Evolutionary conservation across 371 early-diverging fungal species (phyloP).

Genomic region (Mucor saturninus): DNA sequence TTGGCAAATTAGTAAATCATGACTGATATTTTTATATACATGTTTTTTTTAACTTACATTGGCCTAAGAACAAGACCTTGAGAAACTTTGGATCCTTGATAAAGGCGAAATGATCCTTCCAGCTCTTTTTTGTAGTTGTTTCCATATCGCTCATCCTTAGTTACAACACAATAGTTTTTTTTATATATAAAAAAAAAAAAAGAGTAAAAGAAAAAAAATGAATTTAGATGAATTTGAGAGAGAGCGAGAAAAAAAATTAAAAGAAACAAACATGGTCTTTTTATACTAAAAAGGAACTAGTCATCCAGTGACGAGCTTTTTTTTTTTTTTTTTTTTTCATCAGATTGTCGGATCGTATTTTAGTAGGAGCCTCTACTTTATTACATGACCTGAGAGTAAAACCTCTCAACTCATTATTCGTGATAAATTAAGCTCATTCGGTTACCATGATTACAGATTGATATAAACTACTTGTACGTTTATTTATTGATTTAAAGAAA

Average conservation of each 20-base stretch:
- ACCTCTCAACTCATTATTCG: no score
- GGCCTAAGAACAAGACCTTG: conserved; percentile 28
- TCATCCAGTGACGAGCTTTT: no score
- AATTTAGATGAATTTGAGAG: not conserved
- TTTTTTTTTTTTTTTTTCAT: not conserved
- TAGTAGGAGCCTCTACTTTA: no score
- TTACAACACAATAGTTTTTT: not conserved
- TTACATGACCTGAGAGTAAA: no score
- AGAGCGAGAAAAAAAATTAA: not conserved
- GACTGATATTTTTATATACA: no score
- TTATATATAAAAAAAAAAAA: conserved; percentile 2
- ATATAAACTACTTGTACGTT: no score
- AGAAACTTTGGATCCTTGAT: conserved; percentile 23
- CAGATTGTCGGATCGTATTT: no score
- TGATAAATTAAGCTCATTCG: no score
- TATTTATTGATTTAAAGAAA: not conserved
- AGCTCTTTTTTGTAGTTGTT: conserved; percentile 16
- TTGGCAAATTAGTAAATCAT: no score
- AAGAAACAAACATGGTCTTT: no score
- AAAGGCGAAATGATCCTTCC: conserved; percentile 21
- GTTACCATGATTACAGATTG: not conserved
- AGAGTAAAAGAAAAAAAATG: conserved; percentile 13
- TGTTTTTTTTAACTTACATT: conserved; percentile 9
- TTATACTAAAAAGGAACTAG: no score
- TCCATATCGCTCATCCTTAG: not conserved